Evolutionary conservation across 2,329 filamentous ascomycete genomes (phyloP).

Genomic region (Ceratocystis alfenasii): DNA sequence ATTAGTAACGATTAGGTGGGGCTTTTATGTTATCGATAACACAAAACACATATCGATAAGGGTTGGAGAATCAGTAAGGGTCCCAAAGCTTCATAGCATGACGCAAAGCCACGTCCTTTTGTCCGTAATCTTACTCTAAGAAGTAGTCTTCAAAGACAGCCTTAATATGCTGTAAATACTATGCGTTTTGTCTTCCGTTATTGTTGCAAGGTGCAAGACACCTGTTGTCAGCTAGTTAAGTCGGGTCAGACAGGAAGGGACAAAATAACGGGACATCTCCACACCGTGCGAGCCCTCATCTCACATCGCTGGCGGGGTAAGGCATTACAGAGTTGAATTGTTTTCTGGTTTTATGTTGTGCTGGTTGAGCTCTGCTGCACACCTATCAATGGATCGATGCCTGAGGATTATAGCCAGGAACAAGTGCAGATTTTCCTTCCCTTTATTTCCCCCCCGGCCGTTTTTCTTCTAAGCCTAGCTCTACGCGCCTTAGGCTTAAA

Average conservation of each 20-base stretch:
- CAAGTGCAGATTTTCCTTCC: background rate
- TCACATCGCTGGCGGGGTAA: background rate
- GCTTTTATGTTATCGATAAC: no score
- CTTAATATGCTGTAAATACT: no score
- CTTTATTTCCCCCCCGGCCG: background rate
- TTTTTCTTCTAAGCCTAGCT: background rate
- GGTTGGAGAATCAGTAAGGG: no score
- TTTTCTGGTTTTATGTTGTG: background rate
- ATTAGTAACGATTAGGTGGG: no score
- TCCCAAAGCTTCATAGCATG: no score
- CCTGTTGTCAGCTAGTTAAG: background rate
- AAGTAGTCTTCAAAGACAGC: no score
- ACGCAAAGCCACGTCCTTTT: no score
- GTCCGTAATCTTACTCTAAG: no score
- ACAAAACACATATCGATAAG: no score
- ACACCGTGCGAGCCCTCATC: conserved; percentile 2
- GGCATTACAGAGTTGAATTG: background rate
- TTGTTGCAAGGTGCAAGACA: background rate
- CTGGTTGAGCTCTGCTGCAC: background rate
- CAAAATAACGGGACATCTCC: background rate
- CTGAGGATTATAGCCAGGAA: conserved; percentile 1
- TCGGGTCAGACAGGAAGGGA: no score
- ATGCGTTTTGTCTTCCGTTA: background rate
- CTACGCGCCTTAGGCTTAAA: background rate
- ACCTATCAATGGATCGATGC: background rate